Evolutionary conservation across 805 yeast species (phyloP).

Genomic region (Jamesozyma gamospora): DNA sequence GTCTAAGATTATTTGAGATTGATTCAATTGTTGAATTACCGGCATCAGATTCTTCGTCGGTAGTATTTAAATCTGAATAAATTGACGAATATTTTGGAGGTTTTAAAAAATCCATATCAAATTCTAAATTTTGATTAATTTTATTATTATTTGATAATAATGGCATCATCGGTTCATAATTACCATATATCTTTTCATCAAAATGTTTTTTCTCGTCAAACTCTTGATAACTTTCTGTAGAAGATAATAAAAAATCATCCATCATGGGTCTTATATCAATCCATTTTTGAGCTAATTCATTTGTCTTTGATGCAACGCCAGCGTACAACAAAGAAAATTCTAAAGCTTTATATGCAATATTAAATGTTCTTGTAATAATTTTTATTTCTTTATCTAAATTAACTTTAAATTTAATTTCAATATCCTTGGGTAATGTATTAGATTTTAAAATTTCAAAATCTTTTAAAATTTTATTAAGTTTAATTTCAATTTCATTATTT

Average conservation of each 20-base stretch:
- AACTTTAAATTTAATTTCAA: constrained; percentile 21
- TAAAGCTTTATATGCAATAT: constrained; percentile 31
- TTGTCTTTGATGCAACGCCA: constrained; percentile 28
- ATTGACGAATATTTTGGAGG: constrained; percentile 5
- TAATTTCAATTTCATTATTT: constrained; percentile 32
- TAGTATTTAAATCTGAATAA: constrained; percentile 3
- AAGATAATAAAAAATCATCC: constrained; percentile 8
- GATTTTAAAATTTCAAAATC: constrained; percentile 6
- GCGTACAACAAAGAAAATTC: constrained; percentile 35
- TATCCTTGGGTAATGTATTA: constrained; percentile 7
- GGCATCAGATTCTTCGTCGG: constrained; percentile 13
- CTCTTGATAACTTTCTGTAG: not conserved
- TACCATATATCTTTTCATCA: not conserved
- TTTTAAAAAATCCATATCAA: constrained; percentile 1
- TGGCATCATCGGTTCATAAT: too few relatives aligned
- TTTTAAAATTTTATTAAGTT: constrained; percentile 17
- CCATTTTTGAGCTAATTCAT: constrained; percentile 31
- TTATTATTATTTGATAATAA: not conserved
- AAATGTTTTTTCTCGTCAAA: not conserved
- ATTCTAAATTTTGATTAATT: not conserved
- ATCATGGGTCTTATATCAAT: constrained; percentile 15
- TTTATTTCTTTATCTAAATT: constrained; percentile 30
- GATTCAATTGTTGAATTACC: constrained; percentile 11
- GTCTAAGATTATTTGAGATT: constrained; percentile 7
- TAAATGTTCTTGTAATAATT: constrained; percentile 34